Base-by-base conservation (phyloP, 768 basidiomycete species). In the Leccinum disarticulatum region DNA sequence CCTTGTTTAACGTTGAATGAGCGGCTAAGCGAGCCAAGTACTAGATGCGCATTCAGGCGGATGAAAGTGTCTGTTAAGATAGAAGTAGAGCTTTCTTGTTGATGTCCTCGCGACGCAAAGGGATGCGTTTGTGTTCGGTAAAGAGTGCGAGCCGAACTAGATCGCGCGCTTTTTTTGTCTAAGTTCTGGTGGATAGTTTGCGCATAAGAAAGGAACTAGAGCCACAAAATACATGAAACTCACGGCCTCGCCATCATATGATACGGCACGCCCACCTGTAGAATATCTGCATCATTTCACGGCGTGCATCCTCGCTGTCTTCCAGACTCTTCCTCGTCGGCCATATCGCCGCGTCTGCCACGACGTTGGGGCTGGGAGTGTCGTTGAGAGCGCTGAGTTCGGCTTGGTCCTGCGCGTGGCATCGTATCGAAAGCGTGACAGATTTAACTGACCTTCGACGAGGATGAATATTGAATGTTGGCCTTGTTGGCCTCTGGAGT, bases 91-190 rank as follows among this genome's bases (percentile, higher is more conserved):
- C 85, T 80, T 91, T 91, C 76, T 94, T 95, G 41, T 81, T 84
- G 52, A 95, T 90, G 43, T 96, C 93, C 19, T 94, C 90, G 43
- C 92, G 80, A 36, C 83, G 82, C 52, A 97, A 73, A 2, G 86
- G 79, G 11, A 76, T 72, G 54, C 91, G 81, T 68, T 80, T 84
- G 56, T 89, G 84, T 70, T 96, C 93, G 4, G 78, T 80, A 72
- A 94, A 95, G 46, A 98, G 77, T 3, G 93, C 91, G 25, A 93
- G 80, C 17, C 93, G 83, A 11, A 90, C 90, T 33, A 96, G 80
- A 54, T 87, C 85, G 52, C 82, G 79, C 0, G 89, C 89, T n/a
- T 70, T 84, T 86, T 54, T 83, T 80, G n/a, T 79, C 76, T 25
- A 86, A 66, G 19, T 87, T 84, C 92, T 95, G 50, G n/a, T 30